phyloP scores from a whole-genome alignment of 2,329 filamentous ascomycete genomes.

The Karstenula rhodostoma region DNA sequence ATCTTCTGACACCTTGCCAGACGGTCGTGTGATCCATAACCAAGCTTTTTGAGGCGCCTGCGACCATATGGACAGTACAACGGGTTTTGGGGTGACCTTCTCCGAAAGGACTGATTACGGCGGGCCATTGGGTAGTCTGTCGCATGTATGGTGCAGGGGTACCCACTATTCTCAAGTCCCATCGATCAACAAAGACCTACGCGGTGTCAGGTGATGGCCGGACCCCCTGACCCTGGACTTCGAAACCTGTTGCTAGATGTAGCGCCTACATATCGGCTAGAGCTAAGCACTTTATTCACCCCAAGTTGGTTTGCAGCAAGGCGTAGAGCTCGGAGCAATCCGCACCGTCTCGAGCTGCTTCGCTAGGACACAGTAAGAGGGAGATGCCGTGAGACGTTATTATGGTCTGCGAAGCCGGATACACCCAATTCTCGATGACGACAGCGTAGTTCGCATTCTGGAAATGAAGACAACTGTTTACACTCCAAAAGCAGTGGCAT shows the following conservation, averaged over 20 bases:
- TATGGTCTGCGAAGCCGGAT: neutral
- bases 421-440: neutral
- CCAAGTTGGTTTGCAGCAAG: neutral
- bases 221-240: neutral
- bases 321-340: neutral
- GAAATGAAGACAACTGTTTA: neutral
- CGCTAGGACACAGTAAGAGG: neutral
- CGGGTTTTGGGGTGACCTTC: conserved; percentile 4
- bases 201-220: neutral
- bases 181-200: neutral
- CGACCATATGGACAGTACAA: neutral
- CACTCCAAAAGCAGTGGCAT: neutral
- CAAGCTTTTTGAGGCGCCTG: neutral
- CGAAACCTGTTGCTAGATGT: neutral
- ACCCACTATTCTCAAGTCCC: neutral
- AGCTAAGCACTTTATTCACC: neutral
- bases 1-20: neutral
- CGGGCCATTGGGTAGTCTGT: neutral
- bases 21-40: neutral
- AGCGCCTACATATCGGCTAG: neutral
- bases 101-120: neutral
- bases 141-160: neutral
- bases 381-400: neutral
- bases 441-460: neutral
- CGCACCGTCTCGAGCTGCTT: neutral